Percentiles rank a stretch among this genome's conserved stretches.
phyloP scores from a whole-genome alignment of 1,139 yeast genomes.

The Blastobotrys serpentis region DNA sequence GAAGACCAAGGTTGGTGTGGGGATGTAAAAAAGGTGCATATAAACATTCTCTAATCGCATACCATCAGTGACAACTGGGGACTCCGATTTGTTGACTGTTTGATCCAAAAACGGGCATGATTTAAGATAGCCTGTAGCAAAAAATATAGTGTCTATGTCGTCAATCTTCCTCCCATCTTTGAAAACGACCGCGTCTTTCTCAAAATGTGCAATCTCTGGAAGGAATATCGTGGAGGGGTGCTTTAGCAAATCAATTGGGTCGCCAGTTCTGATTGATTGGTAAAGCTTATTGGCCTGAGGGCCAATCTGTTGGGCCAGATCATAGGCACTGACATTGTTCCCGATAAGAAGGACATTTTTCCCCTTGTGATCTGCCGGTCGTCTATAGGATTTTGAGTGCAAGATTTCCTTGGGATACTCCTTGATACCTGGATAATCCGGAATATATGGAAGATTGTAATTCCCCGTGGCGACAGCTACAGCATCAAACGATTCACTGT shows the following conservation, averaged over 20 bases:
- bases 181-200: slow-evolving; percentile 17
- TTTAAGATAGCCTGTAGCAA: slow-evolving; percentile 64
- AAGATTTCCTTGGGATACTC: slow-evolving; percentile 48
- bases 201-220: slow-evolving; percentile 17
- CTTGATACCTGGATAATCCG: slow-evolving; percentile 52
- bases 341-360: slow-evolving; percentile 57
- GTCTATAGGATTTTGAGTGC: slow-evolving; percentile 62
- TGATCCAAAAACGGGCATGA: slow-evolving; percentile 47
- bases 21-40: slow-evolving; percentile 51
- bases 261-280: slow-evolving; percentile 46
- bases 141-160: slow-evolving; percentile 51
- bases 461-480: slow-evolving; percentile 60
- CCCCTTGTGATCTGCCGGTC: slow-evolving; percentile 41
- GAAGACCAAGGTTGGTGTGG: slow-evolving; percentile 57
- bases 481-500: slow-evolving; percentile 47
- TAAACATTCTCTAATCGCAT: slow-evolving; percentile 50
- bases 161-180: slow-evolving; percentile 25
- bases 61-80: slow-evolving; percentile 46
- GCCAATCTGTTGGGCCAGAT: slow-evolving; percentile 54
- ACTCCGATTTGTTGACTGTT: slow-evolving; percentile 17
- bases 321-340: slow-evolving; percentile 62
- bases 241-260: slow-evolving; percentile 15
- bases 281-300: slow-evolving; percentile 44
- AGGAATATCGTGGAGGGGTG: neutral
- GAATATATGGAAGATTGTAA: slow-evolving; percentile 55